These are phyloP conservation scores for Ceratocystiopsis sp. DNA, from an alignment of 2,329 filamentous ascomycete species.

Conservation along the genomic window DNA sequence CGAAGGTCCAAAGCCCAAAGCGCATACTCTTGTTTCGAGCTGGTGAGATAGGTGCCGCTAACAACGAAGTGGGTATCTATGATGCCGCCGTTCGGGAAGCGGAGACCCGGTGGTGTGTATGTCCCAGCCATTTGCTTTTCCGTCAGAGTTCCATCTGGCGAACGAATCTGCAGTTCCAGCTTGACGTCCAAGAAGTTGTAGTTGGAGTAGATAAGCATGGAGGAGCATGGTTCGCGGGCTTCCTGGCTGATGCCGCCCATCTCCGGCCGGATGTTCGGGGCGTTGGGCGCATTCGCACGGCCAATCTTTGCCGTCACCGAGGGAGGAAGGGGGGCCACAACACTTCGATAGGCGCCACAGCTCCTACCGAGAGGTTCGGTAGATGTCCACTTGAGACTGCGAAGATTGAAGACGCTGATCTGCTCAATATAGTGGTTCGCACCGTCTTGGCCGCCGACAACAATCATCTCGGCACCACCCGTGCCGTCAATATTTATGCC, in stretches of 20 bases:
- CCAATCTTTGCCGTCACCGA: slow-evolving; percentile 50
- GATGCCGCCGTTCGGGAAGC: slow-evolving; percentile 90
- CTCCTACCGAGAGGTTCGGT: slow-evolving; percentile 77
- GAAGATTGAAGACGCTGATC: slow-evolving; percentile 92
- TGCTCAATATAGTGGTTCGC: slow-evolving; percentile 99
- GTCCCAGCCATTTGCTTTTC: slow-evolving; percentile 81
- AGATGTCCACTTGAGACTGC: slow-evolving; percentile 88
- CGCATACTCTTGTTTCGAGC: slow-evolving; percentile 95
- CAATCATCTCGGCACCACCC: slow-evolving; percentile 90
- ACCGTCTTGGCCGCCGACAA: slow-evolving; percentile 90
- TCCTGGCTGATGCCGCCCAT: slow-evolving; percentile 33
- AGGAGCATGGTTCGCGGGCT: slow-evolving; percentile 39
- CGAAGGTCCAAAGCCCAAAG: slow-evolving; percentile 86
- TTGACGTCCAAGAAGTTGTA: slow-evolving; percentile 98
- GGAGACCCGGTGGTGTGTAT: slow-evolving; percentile 77
- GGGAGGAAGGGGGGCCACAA: slow-evolving; percentile 67
- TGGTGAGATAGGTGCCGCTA: slow-evolving; percentile 91
- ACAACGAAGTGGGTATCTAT: slow-evolving; percentile 96
- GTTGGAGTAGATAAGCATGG: slow-evolving; percentile 96
- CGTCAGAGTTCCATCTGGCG: slow-evolving; percentile 64
- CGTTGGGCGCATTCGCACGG: slow-evolving; percentile 28
- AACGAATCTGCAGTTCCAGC: slow-evolving; percentile 76
- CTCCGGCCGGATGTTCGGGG: slow-evolving; percentile 23
- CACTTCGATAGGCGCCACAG: slow-evolving; percentile 90
- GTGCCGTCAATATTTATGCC: slow-evolving; percentile 79